These are phyloP conservation scores for Pythium insidiosum DNA, from an alignment of 352 stramenopile species.

Conservation along the genomic window DNA sequence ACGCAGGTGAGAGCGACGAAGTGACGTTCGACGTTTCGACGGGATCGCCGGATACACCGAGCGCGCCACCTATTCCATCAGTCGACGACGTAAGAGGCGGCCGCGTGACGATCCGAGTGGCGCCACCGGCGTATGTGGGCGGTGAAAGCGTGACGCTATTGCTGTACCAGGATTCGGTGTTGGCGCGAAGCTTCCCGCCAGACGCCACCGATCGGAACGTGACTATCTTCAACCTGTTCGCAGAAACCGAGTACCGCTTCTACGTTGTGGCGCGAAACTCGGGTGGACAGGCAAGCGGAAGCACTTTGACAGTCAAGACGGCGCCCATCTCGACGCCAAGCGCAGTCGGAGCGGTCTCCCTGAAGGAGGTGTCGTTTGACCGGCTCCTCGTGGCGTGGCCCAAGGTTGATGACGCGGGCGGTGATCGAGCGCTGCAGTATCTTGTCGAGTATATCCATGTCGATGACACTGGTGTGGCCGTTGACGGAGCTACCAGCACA, in stretches of 20 bases:
- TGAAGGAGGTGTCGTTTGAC: constrained; percentile 22
- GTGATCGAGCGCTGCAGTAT: constrained; percentile 32
- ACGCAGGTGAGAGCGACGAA: neutral
- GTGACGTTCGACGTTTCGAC: constrained; percentile 1
- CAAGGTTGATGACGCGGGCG: constrained; percentile 27
- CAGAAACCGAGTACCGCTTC: constrained; percentile 33
- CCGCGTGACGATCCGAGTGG: constrained; percentile 7
- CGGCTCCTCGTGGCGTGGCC: constrained; percentile 32
- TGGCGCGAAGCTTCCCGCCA: constrained; percentile 15
- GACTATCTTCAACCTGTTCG: constrained; percentile 25
- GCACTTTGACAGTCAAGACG: constrained; percentile 18
- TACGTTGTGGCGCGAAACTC: constrained; percentile 27
- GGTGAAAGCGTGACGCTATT: constrained; percentile 24
- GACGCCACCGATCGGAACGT: constrained; percentile 9
- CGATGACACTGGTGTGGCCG: constrained; percentile 4
- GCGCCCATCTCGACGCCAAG: constrained; percentile 26
- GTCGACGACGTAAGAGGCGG: constrained; percentile 7
- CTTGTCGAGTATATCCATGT: constrained; percentile 31
- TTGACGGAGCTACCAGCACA: constrained; percentile 2
- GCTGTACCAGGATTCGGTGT: constrained; percentile 17
- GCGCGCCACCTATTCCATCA: constrained; percentile 7
- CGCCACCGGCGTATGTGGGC: constrained; percentile 23
- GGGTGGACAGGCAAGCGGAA: constrained; percentile 16
- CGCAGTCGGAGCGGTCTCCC: constrained; percentile 14
- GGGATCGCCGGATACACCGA: constrained; percentile 5